These are phyloP conservation scores for Diaporthe eres DNA, from an alignment of 2,329 filamentous ascomycete species.

Conservation along the genomic window DNA sequence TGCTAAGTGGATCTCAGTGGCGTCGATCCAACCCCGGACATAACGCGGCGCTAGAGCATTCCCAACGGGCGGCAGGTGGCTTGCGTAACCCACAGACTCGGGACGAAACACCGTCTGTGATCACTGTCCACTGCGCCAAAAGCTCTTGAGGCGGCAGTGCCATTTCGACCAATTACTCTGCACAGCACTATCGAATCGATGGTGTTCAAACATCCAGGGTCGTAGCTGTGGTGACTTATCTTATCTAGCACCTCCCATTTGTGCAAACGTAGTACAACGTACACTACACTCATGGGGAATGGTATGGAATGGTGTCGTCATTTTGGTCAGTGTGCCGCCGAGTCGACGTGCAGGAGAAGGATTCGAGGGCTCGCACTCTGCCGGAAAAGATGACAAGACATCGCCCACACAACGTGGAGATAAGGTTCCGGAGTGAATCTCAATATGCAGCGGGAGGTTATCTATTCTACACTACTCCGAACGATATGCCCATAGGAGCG, in stretches of 20 bases:
- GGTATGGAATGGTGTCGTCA: background rate
- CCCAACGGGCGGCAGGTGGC: background rate
- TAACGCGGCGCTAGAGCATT: constrained; percentile 13
- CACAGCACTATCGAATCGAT: background rate
- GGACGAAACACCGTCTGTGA: constrained; percentile 19
- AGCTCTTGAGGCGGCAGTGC: background rate
- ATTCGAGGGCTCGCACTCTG: background rate
- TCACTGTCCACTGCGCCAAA: background rate
- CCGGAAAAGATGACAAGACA: background rate
- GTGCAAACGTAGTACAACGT: background rate
- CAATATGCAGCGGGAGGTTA: background rate
- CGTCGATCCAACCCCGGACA: constrained; percentile 11
- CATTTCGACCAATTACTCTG: background rate
- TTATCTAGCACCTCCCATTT: background rate
- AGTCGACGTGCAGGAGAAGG: background rate
- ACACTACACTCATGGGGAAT: background rate
- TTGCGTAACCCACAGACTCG: constrained; percentile 6
- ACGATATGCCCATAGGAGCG: background rate
- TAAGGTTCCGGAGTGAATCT: background rate
- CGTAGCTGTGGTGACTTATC: background rate
- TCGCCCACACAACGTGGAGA: background rate
- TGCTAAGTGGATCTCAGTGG: background rate
- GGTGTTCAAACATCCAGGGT: no score
- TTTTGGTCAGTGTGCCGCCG: background rate
- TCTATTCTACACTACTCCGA: background rate